Evolutionary conservation across 257 asterid genomes (phyloP), one percentile per base, ranked within the genome.

Genomic region (Orobanche coerulescens): DNA sequence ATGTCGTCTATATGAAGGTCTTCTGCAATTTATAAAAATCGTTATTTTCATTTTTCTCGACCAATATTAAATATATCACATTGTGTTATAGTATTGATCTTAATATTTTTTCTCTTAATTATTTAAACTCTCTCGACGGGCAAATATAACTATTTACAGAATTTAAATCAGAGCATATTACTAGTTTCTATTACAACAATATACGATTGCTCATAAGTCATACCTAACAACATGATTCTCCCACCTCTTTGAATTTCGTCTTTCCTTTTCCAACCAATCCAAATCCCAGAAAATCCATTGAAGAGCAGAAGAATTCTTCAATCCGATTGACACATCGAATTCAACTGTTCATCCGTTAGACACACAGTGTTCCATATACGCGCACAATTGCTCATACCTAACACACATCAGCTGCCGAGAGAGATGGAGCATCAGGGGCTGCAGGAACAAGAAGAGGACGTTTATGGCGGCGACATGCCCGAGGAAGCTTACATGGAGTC

Each of bases 401-500:
- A 68, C 59, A 6, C 56, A 18, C 18, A 70, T 46, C 65, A 2
- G 43, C 68, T 58, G 42, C 43, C 24, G 44, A 25, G 52, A 23
- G 39, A 53, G 48, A 73, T 73, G 82, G 74, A 70, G 36, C 39
- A 30, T 51, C 69, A 55, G 40, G 73, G 62, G 62, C 73, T 55
- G 64, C 73, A 62, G 54, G 77, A 73, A 26, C 73, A 49, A 16
- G 79, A 73, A 1, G 79, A 74, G 49, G 79, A 73, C 52, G 71
- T 78, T 14, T 78, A 64, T 68, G 82, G 77, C 50, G 79, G 82
- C 8, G 77, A 77, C 0, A 52, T 77, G 59, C 79, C 82, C 2
- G 82, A 77, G 23, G 79, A 64, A 24, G 71, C 70, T 12, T 78
- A 74, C 66, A 78, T 78, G 82, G 82, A 73, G 64, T 39, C 82